phyloP scores from a whole-genome alignment of 2,329 filamentous ascomycete genomes.

The Parastagonospora avenae region DNA sequence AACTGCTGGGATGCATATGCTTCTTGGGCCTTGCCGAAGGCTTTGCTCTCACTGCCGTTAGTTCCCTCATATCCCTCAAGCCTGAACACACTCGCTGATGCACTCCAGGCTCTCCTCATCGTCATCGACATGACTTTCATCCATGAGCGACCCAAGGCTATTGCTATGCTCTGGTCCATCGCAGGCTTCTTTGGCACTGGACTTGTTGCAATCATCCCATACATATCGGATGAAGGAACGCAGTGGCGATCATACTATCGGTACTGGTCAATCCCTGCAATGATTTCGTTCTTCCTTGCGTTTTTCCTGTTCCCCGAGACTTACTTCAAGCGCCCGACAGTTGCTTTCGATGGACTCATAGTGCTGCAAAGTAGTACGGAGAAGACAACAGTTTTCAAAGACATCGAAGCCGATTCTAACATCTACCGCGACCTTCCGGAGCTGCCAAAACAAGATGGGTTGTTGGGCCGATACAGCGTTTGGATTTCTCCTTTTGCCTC shows the following conservation, averaged over 20 bases:
- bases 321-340: conserved; percentile 49
- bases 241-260: conserved; percentile 46
- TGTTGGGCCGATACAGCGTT: conserved; percentile 15
- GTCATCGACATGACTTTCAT: conserved; percentile 50
- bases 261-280: conserved; percentile 32
- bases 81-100: neutral
- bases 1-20: conserved; percentile 36
- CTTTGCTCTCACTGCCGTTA: conserved; percentile 33
- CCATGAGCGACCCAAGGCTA: conserved; percentile 42
- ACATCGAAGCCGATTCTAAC: conserved; percentile 33
- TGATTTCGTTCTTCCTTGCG: conserved; percentile 30
- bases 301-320: conserved; percentile 47
- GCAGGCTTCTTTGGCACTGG: conserved; percentile 29
- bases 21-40: conserved; percentile 44
- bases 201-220: conserved; percentile 31
- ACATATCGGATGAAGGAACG: conserved; percentile 26
- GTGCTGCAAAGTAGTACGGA: conserved; percentile 47
- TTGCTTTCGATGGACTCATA: conserved; percentile 51
- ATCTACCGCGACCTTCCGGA: conserved; percentile 33
- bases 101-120: conserved; percentile 39
- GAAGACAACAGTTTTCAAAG: conserved; percentile 46
- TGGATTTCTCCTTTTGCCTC: conserved; percentile 29
- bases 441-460: conserved; percentile 10
- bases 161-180: conserved; percentile 45
- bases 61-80: conserved; percentile 8